Percentiles rank a stretch among this genome's conserved stretches.
phyloP scores from a whole-genome alignment of 1,139 yeast genomes.

The Kurtzmaniella quercitrusa region DNA sequence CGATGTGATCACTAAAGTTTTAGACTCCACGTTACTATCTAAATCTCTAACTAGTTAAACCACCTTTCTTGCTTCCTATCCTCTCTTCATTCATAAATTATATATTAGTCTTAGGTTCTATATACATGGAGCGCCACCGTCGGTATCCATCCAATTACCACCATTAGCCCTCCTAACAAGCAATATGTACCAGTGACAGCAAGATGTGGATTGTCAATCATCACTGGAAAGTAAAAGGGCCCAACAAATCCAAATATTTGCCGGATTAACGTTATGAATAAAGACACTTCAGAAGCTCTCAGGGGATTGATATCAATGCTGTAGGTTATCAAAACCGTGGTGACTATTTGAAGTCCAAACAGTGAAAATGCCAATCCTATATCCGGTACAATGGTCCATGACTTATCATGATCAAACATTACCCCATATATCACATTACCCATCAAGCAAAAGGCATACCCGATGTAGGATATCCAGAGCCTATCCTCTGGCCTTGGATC shows the following conservation, averaged over 20 bases:
- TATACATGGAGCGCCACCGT: constrained; percentile 7
- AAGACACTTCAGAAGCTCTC: constrained; percentile 13
- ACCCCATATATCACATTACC: constrained; percentile 17
- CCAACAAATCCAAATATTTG: constrained; percentile 17
- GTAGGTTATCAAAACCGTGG: constrained; percentile 16
- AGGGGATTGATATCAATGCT: constrained; percentile 12
- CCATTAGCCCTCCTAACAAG: constrained; percentile 14
- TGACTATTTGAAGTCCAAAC: constrained; percentile 16
- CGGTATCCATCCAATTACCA: constrained; percentile 10
- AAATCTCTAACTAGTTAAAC: no score
- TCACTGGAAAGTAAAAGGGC: constrained; percentile 18
- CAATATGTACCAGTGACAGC: constrained; percentile 15
- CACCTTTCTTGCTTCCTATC: no score
- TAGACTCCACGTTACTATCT: no score
- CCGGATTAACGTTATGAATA: constrained; percentile 16
- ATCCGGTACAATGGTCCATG: constrained; percentile 16
- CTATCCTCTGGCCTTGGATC: constrained; percentile 8
- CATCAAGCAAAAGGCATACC: constrained; percentile 13
- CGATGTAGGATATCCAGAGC: constrained; percentile 17
- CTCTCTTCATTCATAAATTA: no score
- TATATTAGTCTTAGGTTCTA: not conserved
- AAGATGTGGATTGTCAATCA: constrained; percentile 12
- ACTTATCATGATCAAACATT: constrained; percentile 9
- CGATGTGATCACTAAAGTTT: no score
- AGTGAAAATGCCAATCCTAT: constrained; percentile 15